Percentiles rank a stretch among this genome's conserved stretches.
phyloP scores from a whole-genome alignment of 1,284 basidiomycete genomes.

The Vanrija pseudolonga region DNA sequence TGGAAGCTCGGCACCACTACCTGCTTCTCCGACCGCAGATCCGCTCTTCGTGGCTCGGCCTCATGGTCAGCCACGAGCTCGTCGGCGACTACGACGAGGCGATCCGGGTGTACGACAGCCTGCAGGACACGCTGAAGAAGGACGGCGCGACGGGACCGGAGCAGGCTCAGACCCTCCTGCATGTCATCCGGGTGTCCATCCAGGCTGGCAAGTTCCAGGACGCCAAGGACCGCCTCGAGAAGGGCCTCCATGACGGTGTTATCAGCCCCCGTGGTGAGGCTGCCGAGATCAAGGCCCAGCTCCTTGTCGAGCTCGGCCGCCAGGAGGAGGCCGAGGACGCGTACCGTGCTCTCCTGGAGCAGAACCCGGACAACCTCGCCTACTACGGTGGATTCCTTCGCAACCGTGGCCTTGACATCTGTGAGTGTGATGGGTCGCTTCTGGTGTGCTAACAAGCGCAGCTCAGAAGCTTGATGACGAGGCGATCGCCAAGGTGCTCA shows the following conservation, averaged over 20 bases:
- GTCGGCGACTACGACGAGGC: conserved; percentile 72
- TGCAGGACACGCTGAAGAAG: conserved; percentile 52
- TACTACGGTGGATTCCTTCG: conserved; percentile 74
- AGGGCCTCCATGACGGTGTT: conserved; percentile 60
- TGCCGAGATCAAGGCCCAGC: conserved; percentile 61
- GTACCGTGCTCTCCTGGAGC: conserved; percentile 75
- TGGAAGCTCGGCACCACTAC: conserved; percentile 78
- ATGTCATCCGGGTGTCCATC: conserved; percentile 75
- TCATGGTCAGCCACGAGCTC: conserved; percentile 85
- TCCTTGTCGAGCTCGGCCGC: conserved; percentile 63
- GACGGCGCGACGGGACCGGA: conserved; percentile 59
- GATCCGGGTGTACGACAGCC: conserved; percentile 66
- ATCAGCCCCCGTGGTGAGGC: conserved; percentile 70
- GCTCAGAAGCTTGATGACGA: conserved; percentile 34
- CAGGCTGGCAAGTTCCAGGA: conserved; percentile 59
- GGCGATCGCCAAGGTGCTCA: conserved; percentile 57
- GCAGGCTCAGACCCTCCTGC: conserved; percentile 78
- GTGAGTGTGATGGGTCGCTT: conserved; percentile 50
- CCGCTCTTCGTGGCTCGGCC: conserved; percentile 83
- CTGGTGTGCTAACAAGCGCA: conserved; percentile 17
- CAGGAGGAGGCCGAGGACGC: conserved; percentile 68
- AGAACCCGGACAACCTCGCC: conserved; percentile 77
- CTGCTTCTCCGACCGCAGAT: conserved; percentile 76
- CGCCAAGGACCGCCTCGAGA: conserved; percentile 61
- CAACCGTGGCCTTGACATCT: conserved; percentile 62